These are phyloP conservation scores for Lophium mytilinum DNA, from an alignment of 495 filamentous ascomycete species.

Conservation along the genomic window DNA sequence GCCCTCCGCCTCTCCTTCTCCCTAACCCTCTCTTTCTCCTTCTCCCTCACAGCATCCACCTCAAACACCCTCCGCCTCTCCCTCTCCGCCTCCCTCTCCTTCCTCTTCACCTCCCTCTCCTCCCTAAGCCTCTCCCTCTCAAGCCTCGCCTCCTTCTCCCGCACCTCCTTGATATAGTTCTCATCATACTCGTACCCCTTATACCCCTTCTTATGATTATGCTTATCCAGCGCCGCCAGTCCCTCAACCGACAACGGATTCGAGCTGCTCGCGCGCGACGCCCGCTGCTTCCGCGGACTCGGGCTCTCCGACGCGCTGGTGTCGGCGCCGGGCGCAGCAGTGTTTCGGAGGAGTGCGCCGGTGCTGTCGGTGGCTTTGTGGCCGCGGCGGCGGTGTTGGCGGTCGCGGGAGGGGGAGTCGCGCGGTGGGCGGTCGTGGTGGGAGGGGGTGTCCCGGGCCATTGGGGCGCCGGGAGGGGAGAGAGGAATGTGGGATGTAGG, in stretches of 20 bases:
- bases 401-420: conserved; percentile 10
- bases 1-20: conserved; percentile 2
- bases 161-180: conserved; percentile 23
- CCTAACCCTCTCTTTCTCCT: conserved; percentile 27
- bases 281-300: conserved; percentile 13
- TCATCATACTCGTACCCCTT: conserved; percentile 29
- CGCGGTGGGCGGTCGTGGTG: not conserved
- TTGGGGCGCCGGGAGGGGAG: not conserved
- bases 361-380: conserved; percentile 34
- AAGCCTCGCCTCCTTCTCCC: conserved; percentile 19
- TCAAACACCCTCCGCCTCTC: conserved; percentile 14
- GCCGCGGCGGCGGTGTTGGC: conserved; percentile 14
- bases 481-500: not conserved
- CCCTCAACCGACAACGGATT: conserved; percentile 28
- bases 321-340: not conserved
- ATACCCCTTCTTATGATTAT: conserved; percentile 33
- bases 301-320: conserved; percentile 21
- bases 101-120: conserved; percentile 30
- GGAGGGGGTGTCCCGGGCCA: conserved; percentile 1
- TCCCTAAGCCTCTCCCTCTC: conserved; percentile 20
- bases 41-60: conserved; percentile 26
- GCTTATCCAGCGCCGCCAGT: conserved; percentile 33
- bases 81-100: conserved; percentile 27
- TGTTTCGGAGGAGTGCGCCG: conserved; percentile 26
- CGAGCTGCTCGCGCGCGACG: conserved; percentile 4